Base-by-base conservation (phyloP, 1,284 basidiomycete species). In the Tetrapyrgos nigripes region DNA sequence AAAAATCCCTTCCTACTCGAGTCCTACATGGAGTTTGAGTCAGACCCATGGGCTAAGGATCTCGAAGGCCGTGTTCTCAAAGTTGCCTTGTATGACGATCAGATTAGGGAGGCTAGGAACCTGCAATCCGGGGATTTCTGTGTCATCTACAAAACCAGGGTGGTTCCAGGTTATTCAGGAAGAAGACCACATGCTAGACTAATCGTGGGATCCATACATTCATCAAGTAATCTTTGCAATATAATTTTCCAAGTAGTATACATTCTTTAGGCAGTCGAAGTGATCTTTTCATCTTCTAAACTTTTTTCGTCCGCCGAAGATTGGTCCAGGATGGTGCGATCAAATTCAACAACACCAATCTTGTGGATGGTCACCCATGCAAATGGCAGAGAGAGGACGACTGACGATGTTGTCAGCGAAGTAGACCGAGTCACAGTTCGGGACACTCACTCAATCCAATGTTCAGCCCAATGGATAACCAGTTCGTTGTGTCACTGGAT, bases 1-100 rank as follows among this genome's bases (percentile, higher is more conserved):
- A 67, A 73, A 5, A 81, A 86, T 55, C 61, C 75, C 6, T 72
- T 81, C 50, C 74, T 88, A 27, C 66, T 73, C 3, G 61, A 70
- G 14, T 62, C 69, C 11, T 57, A 64, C 11, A 65, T 69, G 17
- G 62, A 69, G 4, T 9, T 40, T 17, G 17, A 17, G 4, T 9
- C 37, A 66, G 72, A 43, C 59, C 66, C 19, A 82, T 83, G 80
- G n/a, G 70, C 76, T 5, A 59, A 58, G 19, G 72, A 73, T 29
- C 75, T 86, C 6, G 71, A 79, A 37, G 79, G 80, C n/a, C 73
- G 74, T n/a, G 74, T 89, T 33, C 67, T 89, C 57, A 84, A 79
- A 56, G 78, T 92, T 44, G 69, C 72, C 11, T 68, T 90, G 19
- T 75, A 74, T 26, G 81, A 85, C 26, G 71, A 68, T 4, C 87